Evolutionary conservation across 2,329 filamentous ascomycete species (phyloP), one percentile per base, ranked within the genome.

Genomic region (Fusarium sp.): DNA sequence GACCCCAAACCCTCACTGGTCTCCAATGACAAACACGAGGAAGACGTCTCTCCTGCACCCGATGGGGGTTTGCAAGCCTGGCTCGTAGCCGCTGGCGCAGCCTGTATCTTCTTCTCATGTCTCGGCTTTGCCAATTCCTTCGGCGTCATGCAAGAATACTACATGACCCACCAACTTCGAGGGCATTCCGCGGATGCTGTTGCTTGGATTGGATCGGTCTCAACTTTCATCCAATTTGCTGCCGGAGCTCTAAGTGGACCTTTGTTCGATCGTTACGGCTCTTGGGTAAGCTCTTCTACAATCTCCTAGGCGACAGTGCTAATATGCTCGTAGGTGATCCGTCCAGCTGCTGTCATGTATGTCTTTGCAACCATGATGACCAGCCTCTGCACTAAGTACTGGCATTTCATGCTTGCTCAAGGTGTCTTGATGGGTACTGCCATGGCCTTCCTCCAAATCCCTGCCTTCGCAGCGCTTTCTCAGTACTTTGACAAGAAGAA

Each of bases 321-420:
- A 1, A 47, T 6, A 1, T 32, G 16, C 6, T 2, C 0, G 0
- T 4, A 74, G 71, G 24, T 73, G 0, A 49, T 74, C 6, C 60
- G 61, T 0, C 72, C 71, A 4, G 67, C 69, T 1, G 70, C 70
- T 2, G 8, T 73, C 1, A 25, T 27, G 0, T 74, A 74, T 8
- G 22, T 74, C 1, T 70, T 71, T 11, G 55, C 67, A 4, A 69
- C 62, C 2, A 74, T 74, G 72, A 71, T 73, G 67, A 60, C 64
- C 0, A 74, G 71, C 6, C 10, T 74, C 0, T 85, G 83, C 70
- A 79, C 73, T 6, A 57, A 79, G 32, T 87, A 87, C 66, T 88
- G 81, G 77, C 85, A 87, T 8, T 80, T 87, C 70, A 83, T 87
- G 77, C 82, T 87, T 11, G 79, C 80, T 0, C 85, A 87, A 57